phyloP scores from a whole-genome alignment of 2,329 filamentous ascomycete genomes.

The Diaporthe batatas region DNA sequence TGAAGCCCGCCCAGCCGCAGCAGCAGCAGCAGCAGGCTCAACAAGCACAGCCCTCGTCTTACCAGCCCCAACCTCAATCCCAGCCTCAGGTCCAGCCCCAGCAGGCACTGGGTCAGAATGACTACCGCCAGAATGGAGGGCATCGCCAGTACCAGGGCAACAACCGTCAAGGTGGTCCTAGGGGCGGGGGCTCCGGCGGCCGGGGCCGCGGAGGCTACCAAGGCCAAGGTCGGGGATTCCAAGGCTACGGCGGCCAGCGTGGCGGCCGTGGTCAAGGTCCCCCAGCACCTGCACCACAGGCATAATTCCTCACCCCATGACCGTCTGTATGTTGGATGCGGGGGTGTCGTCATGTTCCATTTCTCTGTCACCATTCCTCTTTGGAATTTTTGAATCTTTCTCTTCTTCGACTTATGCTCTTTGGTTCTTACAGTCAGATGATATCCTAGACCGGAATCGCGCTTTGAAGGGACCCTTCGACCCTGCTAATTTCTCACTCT shows the following conservation, averaged over 20 bases:
- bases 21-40: slow-evolving; percentile 42
- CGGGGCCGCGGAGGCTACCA: slow-evolving; percentile 49
- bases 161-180: slow-evolving; percentile 47
- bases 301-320: slow-evolving; percentile 33
- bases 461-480: slow-evolving; percentile 21
- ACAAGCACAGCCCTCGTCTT: slow-evolving; percentile 44
- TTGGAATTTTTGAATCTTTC: slow-evolving; percentile 31
- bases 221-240: slow-evolving; percentile 44
- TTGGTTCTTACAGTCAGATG: slow-evolving; percentile 35
- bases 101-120: slow-evolving; percentile 48
- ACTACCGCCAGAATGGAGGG: slow-evolving; percentile 57
- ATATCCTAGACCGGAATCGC: slow-evolving; percentile 36
- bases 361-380: slow-evolving; percentile 29
- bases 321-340: background rate
- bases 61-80: slow-evolving; percentile 19
- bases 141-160: slow-evolving; percentile 56
- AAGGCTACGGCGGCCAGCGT: slow-evolving; percentile 50
- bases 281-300: slow-evolving; percentile 44
- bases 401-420: slow-evolving; percentile 23
- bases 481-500: slow-evolving; percentile 30
- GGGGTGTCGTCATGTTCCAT: slow-evolving; percentile 7
- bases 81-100: slow-evolving; percentile 39
- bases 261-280: slow-evolving; percentile 47
- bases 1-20: slow-evolving; percentile 49
- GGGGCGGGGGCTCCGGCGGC: slow-evolving; percentile 54